Conservation (phyloP, 345 rosid species). For the Kernera saxatilis region DNA sequence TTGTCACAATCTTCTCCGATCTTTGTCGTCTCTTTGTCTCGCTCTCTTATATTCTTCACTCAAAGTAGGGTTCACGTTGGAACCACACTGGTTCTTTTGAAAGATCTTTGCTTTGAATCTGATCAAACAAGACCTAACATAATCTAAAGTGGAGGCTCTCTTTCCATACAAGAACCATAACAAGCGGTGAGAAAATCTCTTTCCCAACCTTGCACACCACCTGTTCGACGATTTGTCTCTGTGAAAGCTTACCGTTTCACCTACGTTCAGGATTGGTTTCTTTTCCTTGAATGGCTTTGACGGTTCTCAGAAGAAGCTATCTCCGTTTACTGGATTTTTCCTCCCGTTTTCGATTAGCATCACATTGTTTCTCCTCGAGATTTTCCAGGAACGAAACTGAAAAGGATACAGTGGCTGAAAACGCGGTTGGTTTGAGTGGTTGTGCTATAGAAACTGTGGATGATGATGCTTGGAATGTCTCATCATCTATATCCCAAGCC, state of each 20-base stretch:
- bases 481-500: conserved; percentile 50
- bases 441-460: conserved; percentile 65
- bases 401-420: neutral
- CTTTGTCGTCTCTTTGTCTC: neutral
- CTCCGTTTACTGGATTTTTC: neutral
- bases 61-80: neutral
- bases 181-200: neutral
- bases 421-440: conserved; percentile 3
- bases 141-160: neutral
- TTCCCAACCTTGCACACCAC: conserved; percentile 2
- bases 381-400: neutral
- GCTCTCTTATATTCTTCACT: neutral
- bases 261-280: neutral
- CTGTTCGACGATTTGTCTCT: conserved; percentile 30
- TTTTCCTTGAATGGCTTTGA: conserved; percentile 25
- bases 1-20: neutral
- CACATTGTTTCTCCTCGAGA: conserved; percentile 28
- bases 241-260: neutral
- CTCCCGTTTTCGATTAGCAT: conserved; percentile 20
- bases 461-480: conserved; percentile 63
- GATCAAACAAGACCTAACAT: neutral
- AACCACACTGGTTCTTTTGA: neutral
- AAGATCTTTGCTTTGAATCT: conserved; percentile 1
- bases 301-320: conserved; percentile 24
- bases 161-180: neutral